These are phyloP conservation scores for Mycena epipterygia DNA, from an alignment of 768 basidiomycete species.

Conservation along the genomic window DNA sequence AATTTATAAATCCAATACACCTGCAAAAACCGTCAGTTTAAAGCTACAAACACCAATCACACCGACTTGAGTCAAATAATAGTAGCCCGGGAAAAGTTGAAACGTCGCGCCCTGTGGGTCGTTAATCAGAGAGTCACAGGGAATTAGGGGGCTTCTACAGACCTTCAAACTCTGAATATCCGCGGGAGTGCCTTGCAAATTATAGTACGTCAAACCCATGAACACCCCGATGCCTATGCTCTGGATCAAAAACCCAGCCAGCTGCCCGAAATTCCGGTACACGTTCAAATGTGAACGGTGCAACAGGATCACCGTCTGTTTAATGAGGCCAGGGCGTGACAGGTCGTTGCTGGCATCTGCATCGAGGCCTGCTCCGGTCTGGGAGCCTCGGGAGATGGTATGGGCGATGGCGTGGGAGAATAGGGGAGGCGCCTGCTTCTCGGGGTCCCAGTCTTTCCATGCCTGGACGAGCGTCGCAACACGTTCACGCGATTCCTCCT, in stretches of 20 bases:
- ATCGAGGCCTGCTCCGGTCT: background rate
- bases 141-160: background rate
- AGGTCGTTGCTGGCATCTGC: slow-evolving; percentile 15
- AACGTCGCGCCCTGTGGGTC: slow-evolving; percentile 48
- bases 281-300: slow-evolving; percentile 38
- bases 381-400: slow-evolving; percentile 34
- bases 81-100: slow-evolving; percentile 46
- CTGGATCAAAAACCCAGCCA: slow-evolving; percentile 41
- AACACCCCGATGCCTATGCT: slow-evolving; percentile 38
- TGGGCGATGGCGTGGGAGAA: slow-evolving; percentile 24
- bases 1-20: slow-evolving; percentile 38
- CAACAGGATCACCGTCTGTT: slow-evolving; percentile 37
- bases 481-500: slow-evolving; percentile 48
- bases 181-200: slow-evolving; percentile 47
- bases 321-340: slow-evolving; percentile 31
- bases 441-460: slow-evolving; percentile 45
- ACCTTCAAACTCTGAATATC: slow-evolving; percentile 44
- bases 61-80: slow-evolving; percentile 49
- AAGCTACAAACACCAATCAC: slow-evolving; percentile 34
- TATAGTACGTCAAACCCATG: slow-evolving; percentile 55
- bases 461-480: slow-evolving; percentile 49
- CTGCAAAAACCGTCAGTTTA: background rate
- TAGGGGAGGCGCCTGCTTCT: slow-evolving; percentile 10
- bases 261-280: slow-evolving; percentile 39
- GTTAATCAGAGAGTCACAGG: slow-evolving; percentile 41